A percentile compares a stretch with the other conserved stretches of the same genome.
Conservation (phyloP, 2,329 filamentous ascomycete species). For the Beauveria australis region DNA sequence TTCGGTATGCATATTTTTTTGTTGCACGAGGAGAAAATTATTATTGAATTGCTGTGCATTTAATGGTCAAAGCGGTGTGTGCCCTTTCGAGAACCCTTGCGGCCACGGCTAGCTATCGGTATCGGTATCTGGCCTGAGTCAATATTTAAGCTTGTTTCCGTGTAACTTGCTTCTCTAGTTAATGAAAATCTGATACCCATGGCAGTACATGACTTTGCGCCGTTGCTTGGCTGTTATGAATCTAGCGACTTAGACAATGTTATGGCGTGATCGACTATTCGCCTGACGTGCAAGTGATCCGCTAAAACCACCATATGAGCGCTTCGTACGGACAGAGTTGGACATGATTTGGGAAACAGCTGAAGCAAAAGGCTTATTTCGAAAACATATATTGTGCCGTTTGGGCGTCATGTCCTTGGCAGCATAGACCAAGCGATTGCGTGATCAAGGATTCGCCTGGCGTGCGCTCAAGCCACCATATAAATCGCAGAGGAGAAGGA, state of each 20-base stretch:
- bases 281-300: background rate
- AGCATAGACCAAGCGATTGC: background rate
- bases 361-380: background rate
- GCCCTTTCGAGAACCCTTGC: background rate
- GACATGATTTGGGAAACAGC: background rate
- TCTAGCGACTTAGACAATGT: background rate
- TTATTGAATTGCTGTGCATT: background rate
- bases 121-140: background rate
- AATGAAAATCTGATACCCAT: background rate
- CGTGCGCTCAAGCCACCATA: background rate
- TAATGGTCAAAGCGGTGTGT: background rate
- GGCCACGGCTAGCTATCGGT: no score
- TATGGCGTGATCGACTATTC: background rate
- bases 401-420: background rate
- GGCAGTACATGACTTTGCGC: background rate
- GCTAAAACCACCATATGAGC: no score
- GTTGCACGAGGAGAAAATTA: no score
- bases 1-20: background rate
- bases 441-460: background rate
- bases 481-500: background rate
- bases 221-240: background rate
- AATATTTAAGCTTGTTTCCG: background rate
- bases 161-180: background rate
- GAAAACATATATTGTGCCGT: background rate
- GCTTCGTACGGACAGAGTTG: no score